Conservation (phyloP, 1,284 basidiomycete species). For the Trichosporon inkin region DNA sequence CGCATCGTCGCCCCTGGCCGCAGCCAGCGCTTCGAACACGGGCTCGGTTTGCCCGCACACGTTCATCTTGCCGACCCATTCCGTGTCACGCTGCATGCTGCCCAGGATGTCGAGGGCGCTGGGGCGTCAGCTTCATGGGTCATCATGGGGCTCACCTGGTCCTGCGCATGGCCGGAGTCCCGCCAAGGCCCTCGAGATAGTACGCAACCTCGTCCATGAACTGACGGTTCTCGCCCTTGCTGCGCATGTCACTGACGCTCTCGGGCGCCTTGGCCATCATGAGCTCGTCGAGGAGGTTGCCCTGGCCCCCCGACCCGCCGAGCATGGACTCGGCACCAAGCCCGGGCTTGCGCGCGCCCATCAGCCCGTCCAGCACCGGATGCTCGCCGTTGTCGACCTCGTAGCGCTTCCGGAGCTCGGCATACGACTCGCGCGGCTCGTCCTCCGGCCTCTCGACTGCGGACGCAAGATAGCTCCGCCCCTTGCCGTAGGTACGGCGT, state of each 20-base stretch:
- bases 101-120: conserved; percentile 42
- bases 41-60: conserved; percentile 42
- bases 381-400: conserved; percentile 38
- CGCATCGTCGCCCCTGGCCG: conserved; percentile 27
- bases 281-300: conserved; percentile 29
- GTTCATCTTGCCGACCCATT: conserved; percentile 39
- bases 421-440: conserved; percentile 36
- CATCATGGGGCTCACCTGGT: conserved; percentile 31
- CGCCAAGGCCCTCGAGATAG: conserved; percentile 36
- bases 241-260: conserved; percentile 44
- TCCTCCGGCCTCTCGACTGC: conserved; percentile 12
- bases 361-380: conserved; percentile 21
- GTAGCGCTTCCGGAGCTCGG: conserved; percentile 40
- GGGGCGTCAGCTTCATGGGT: not conserved
- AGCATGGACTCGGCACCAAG: conserved; percentile 30
- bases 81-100: conserved; percentile 33
- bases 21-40: conserved; percentile 30
- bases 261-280: conserved; percentile 35
- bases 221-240: conserved; percentile 45
- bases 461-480: conserved; percentile 24
- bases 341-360: conserved; percentile 27
- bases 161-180: conserved; percentile 25
- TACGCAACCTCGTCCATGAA: conserved; percentile 47
- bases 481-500: conserved; percentile 36
- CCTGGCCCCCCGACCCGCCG: conserved; percentile 13